Conservation (phyloP, 75 land plant genomes). For the Cryptomeria japonica region DNA sequence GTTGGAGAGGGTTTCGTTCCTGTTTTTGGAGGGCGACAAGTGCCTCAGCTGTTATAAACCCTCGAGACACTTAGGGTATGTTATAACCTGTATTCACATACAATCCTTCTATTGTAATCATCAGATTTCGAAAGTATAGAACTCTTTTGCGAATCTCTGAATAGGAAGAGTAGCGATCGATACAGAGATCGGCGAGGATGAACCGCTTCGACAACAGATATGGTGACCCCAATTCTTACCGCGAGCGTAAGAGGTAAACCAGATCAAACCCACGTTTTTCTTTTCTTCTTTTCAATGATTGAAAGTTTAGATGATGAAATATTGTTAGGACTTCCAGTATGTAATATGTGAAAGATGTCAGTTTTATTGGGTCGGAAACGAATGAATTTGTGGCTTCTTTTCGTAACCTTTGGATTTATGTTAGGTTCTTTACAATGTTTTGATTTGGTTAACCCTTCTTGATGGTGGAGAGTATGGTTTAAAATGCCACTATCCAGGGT, state of each 20-base stretch:
- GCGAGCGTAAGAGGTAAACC: constrained; percentile 74
- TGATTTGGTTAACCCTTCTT: not conserved
- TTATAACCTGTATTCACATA: not conserved
- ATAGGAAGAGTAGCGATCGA: not conserved
- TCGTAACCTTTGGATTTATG: not conserved
- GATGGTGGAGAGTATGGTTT: not conserved
- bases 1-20: not conserved
- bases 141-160: not conserved
- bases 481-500: not conserved
- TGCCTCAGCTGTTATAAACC: not conserved
- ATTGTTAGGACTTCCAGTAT: not conserved
- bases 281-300: not conserved
- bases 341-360: not conserved
- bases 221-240: constrained; percentile 72
- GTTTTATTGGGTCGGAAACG: not conserved
- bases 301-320: not conserved
- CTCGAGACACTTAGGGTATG: not conserved
- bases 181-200: not conserved
- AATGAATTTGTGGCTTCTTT: not conserved
- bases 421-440: not conserved
- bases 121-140: not conserved
- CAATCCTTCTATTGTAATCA: not conserved
- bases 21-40: not conserved
- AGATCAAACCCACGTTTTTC: not conserved
- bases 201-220: constrained; percentile 64